Evolutionary conservation across 768 basidiomycete genomes (phyloP).

Genomic region (Tulasnella calospora): DNA sequence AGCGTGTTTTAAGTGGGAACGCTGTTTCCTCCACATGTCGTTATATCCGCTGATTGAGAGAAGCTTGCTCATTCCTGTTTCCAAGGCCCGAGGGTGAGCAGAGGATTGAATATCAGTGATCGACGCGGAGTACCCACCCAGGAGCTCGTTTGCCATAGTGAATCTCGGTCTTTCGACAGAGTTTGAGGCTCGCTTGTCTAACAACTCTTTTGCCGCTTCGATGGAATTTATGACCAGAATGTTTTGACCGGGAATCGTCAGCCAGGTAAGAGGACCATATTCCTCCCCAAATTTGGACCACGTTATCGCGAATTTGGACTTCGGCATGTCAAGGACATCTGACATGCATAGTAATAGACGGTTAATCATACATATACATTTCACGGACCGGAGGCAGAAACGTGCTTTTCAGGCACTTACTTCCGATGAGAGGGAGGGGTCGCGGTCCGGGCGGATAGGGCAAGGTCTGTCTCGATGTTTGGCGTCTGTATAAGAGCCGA

Average conservation of each 20-base stretch:
- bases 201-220: constrained; percentile 25
- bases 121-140: background rate
- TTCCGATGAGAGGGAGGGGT: background rate
- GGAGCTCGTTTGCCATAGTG: background rate
- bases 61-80: background rate
- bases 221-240: constrained; percentile 19
- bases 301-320: background rate
- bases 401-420: background rate
- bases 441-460: background rate
- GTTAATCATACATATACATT: background rate
- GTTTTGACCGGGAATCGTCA: constrained; percentile 19
- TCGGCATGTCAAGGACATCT: constrained; percentile 31
- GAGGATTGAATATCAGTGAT: no score
- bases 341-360: background rate
- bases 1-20: background rate
- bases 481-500: no score
- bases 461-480: no score
- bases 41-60: background rate
- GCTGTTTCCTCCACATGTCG: background rate
- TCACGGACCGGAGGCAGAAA: no score
- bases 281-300: constrained; percentile 4
- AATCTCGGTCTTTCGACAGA: constrained; percentile 26
- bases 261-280: constrained; percentile 14
- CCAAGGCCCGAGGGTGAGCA: no score
- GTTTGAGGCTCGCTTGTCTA: constrained; percentile 25